Base-by-base conservation (phyloP, 306 rosid species). In the Delonix regia region DNA sequence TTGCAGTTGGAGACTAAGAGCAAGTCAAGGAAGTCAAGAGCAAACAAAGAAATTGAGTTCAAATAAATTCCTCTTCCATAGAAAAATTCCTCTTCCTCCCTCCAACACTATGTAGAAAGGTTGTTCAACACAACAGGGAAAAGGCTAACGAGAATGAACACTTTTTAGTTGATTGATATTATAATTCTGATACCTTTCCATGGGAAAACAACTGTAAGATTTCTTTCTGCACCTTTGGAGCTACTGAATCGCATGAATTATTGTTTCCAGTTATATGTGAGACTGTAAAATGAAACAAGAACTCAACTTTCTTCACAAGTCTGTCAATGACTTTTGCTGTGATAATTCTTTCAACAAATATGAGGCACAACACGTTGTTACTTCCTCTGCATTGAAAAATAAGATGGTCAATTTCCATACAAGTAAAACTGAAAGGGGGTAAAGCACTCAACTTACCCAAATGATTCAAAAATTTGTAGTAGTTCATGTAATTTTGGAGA, bases 321-420 rank as follows among this genome's bases (percentile, higher is more conserved):
- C 76, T 84, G 71, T 86, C 89, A 68, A 89, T 76, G 14, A 91
- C 96, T 83, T 84, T 89, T 30, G 93, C 96, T n/a, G 88, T 81
- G 74, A 91, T 33, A 10, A 89, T 89, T 75, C 93, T 91, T 77
- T 89, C 88, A 39, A 91, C 93, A 86, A 91, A 87, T 51, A 91
- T 62, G 73, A 91, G 92, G 85, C 96, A 89, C 72, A 79, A 65
- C 10, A 86, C 83, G 70, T 87, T 81, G 60, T 70, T 76, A 71
- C 81, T 83, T 87, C 69, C 87, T 55, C 96, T 91, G 93, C 81
- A 78, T 61, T 48, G 52, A 33, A 80, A 70, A 76, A 24, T 5
- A 60, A 39, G 42, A 80, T 41, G 52, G 70, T 57, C 76, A 80
- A 64, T 85, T 70, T 42, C 74, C 75, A 25, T 69, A 28, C 19